Evolutionary conservation across 139 green algal genomes (phyloP), one percentile per base, ranked within the genome.

Genomic region (Tetratostichococcus sp.): DNA sequence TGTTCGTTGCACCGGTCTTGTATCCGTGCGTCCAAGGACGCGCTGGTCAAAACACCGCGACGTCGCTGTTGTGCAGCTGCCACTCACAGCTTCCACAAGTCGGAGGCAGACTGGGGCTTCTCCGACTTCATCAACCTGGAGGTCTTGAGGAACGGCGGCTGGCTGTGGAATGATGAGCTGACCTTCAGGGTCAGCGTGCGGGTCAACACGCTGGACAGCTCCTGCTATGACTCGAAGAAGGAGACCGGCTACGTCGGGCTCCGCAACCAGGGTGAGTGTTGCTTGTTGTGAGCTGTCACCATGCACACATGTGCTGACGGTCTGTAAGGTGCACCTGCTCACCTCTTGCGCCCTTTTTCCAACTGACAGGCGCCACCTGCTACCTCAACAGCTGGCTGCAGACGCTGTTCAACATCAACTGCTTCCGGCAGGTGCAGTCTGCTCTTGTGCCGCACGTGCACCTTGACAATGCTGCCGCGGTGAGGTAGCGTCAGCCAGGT

Each of bases 381-480:
- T 99, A 98, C 89, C 98, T 99, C 93, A 99, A 99, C 89, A 95
- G 84, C 21, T 87, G 99, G 72, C 89, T 99, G 76, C 96, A 99
- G 89, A 97, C 89, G 43, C 86, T 99, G 25, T 99, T 92, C 86
- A 86, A 97, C 81, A 83, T 99, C 71, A 93, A 92, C 28, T 90
- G 87, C 75, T 97, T 98, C 79, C 82, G 94, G 34, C 91, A 93
- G 87, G 91, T 89, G 70, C 23, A 73, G 1, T 8, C 39, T 30
- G 28, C 19, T 70, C n/a, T 28, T n/a, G n/a, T n/a, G n/a, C n/a
- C n/a, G n/a, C n/a, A n/a, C n/a, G n/a, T n/a, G n/a, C n/a, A n/a
- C n/a, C n/a, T n/a, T n/a, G n/a, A n/a, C n/a, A n/a, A n/a, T n/a
- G n/a, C n/a, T n/a, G n/a, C n/a, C n/a, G n/a, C n/a, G n/a, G n/a